Percentiles rank a stretch among this genome's conserved stretches.
phyloP scores from a whole-genome alignment of 2,329 filamentous ascomycete genomes.

The Scedosporium apiospermum region DNA sequence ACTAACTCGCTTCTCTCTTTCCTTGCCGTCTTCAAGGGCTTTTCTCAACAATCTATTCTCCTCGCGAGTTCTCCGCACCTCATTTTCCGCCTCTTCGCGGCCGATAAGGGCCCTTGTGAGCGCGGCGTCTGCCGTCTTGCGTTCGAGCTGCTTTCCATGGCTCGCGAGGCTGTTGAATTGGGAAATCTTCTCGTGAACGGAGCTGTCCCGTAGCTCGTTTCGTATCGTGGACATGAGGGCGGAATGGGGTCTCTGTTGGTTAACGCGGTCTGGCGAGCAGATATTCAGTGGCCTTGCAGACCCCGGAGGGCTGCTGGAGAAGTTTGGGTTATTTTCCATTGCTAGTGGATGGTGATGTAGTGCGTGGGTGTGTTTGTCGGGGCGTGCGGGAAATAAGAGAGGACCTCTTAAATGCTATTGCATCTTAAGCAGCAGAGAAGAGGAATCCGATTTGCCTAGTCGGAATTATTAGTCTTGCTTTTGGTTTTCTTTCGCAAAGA shows the following conservation, averaged over 20 bases:
- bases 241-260: slow-evolving; percentile 32
- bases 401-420: not conserved
- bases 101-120: slow-evolving; percentile 58
- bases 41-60: slow-evolving; percentile 46
- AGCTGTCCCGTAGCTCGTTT: slow-evolving; percentile 41
- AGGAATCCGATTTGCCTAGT: too few relatives aligned
- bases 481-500: not conserved
- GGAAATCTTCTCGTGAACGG: slow-evolving; percentile 58
- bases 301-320: not conserved
- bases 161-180: slow-evolving; percentile 62
- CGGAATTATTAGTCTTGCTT: not conserved
- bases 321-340: slow-evolving; percentile 5
- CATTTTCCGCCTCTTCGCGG: slow-evolving; percentile 62
- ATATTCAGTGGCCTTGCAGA: not conserved
- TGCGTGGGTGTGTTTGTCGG: not conserved
- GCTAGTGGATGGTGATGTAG: not conserved
- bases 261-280: slow-evolving; percentile 52
- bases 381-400: not conserved
- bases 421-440: not conserved
- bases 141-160: slow-evolving; percentile 51
- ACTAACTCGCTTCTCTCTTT: slow-evolving; percentile 55
- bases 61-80: slow-evolving; percentile 53
- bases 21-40: slow-evolving; percentile 54
- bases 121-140: slow-evolving; percentile 55
- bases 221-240: slow-evolving; percentile 25